Evolutionary conservation across 2,329 filamentous ascomycete species (phyloP).

Genomic region (Zasmidium angulare): DNA sequence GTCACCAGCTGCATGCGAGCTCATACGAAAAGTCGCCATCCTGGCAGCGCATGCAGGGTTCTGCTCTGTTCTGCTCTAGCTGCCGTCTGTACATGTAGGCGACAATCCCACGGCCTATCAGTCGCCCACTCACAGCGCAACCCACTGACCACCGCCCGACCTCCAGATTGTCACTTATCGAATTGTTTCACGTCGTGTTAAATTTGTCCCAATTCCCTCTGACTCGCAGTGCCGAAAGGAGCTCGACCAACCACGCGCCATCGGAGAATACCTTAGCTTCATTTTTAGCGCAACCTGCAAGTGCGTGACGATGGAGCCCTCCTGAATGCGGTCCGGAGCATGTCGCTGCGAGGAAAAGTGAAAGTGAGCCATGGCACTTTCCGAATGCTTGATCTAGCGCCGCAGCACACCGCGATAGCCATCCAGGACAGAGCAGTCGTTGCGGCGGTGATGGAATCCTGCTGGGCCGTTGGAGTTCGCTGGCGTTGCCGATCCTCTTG

Average conservation of each 20-base stretch:
- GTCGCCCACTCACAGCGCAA: background rate
- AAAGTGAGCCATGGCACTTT: background rate
- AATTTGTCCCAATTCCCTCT: background rate
- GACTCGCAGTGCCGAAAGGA: conserved; percentile 8
- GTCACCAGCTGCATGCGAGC: background rate
- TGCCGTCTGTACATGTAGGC: background rate
- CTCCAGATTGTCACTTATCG: background rate
- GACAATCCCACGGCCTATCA: background rate
- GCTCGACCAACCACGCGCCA: conserved; percentile 3
- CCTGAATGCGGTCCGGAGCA: background rate
- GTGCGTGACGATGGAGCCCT: background rate
- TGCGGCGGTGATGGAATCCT: background rate
- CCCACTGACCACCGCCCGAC: background rate
- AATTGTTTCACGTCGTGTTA: conserved; percentile 6
- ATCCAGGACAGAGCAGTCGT: background rate
- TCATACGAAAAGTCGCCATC: background rate
- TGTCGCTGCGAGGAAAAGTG: background rate
- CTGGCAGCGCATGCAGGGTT: background rate
- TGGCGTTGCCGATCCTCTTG: background rate
- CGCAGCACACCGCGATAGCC: background rate
- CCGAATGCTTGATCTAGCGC: background rate
- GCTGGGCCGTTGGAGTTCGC: background rate
- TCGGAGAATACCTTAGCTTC: conserved; percentile 9
- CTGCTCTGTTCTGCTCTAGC: background rate
- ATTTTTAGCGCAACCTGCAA: background rate